These are phyloP conservation scores for Suaeda aralocaspica DNA, from an alignment of 148 eudicot species.

Conservation along the genomic window DNA sequence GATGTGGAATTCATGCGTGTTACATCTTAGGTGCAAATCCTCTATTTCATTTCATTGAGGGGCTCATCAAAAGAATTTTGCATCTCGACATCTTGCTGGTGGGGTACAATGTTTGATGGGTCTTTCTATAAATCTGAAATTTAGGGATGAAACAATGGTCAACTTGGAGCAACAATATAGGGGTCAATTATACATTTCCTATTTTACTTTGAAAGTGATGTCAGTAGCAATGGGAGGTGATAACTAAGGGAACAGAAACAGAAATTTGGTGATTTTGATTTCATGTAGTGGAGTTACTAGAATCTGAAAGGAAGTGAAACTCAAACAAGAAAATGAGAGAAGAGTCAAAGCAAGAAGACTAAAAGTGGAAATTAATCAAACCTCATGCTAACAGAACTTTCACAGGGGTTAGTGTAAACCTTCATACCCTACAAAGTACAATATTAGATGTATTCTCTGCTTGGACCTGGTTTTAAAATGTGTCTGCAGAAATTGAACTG, in stretches of 20 bases:
- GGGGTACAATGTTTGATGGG: no score
- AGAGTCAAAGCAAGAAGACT: background rate
- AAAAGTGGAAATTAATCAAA: background rate
- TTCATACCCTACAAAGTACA: background rate
- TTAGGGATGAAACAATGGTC: no score
- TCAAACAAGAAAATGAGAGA: background rate
- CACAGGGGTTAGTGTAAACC: background rate
- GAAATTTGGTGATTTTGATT: background rate
- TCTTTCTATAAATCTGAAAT: no score
- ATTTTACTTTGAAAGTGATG: background rate
- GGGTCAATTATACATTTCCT: no score
- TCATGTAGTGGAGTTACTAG: background rate
- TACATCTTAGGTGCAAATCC: no score
- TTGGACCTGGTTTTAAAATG: background rate
- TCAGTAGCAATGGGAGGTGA: background rate
- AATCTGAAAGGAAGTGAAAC: background rate
- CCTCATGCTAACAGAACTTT: background rate
- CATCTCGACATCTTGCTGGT: no score
- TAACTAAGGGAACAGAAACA: background rate
- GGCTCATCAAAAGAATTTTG: no score
- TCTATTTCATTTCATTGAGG: no score
- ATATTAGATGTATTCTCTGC: background rate
- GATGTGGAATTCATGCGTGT: no score
- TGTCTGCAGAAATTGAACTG: background rate
- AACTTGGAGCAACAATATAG: no score